These are phyloP conservation scores for Cutaneotrichosporon cyanovorans DNA, from an alignment of 1,284 basidiomycete genomes.

Conservation along the genomic window DNA sequence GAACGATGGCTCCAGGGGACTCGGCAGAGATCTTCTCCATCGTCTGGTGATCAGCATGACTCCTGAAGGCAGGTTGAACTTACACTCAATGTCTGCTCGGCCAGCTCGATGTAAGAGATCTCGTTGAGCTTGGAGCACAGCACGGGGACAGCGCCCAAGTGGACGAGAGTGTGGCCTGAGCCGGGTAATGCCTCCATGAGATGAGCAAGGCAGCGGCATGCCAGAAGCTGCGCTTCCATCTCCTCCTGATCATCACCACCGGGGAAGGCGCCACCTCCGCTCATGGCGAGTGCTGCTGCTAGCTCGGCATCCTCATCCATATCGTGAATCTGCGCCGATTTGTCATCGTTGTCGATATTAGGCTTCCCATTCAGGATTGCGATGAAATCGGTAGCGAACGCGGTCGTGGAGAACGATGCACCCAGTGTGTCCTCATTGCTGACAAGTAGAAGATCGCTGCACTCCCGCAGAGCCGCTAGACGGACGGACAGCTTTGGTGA, in stretches of 20 bases:
- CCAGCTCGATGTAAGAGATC: conserved; percentile 92
- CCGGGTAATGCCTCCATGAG: conserved; percentile 94
- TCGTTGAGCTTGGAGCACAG: conserved; percentile 90
- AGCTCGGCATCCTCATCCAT: conserved; percentile 74
- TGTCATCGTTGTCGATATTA: conserved; percentile 43
- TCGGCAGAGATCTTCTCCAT: conserved; percentile 96
- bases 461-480: conserved; percentile 83
- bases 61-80: conserved; percentile 44
- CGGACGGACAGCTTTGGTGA: conserved; percentile 69
- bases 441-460: conserved; percentile 89
- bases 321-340: conserved; percentile 35
- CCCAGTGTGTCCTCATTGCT: conserved; percentile 95
- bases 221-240: conserved; percentile 82
- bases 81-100: conserved; percentile 91
- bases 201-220: conserved; percentile 89
- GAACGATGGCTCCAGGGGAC: conserved; percentile 85
- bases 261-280: conserved; percentile 36
- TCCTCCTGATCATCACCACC: conserved; percentile 47
- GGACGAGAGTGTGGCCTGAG: conserved; percentile 85
- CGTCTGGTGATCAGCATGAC: conserved; percentile 54
- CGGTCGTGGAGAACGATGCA: conserved; percentile 78
- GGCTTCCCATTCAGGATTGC: conserved; percentile 77
- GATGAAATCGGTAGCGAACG: conserved; percentile 86
- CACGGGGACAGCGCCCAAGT: conserved; percentile 88
- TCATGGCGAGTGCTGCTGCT: conserved; percentile 65